These are phyloP conservation scores for Dictyostelium brefeldianum DNA, from an alignment of 78 protist species.

Conservation along the genomic window DNA sequence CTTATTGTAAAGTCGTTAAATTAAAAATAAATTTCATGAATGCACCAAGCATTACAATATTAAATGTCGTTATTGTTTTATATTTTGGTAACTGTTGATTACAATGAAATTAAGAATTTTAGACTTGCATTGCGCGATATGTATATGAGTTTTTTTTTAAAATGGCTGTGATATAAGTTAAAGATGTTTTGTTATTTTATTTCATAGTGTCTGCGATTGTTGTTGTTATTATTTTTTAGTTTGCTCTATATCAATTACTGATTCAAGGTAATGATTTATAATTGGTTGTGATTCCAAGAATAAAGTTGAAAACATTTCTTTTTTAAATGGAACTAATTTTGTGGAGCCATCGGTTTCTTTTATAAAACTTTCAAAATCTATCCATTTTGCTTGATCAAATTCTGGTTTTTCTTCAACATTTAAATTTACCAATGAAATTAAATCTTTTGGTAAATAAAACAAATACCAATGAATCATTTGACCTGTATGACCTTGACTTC, in stretches of 20 bases:
- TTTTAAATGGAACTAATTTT: conserved; percentile 29
- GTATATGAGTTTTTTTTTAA: no score
- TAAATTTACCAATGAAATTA: background rate
- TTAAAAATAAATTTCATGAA: no score
- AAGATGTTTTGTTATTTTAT: no score
- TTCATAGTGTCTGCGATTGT: no score
- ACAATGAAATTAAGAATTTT: no score
- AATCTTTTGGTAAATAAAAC: conserved; percentile 10
- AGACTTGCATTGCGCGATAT: no score
- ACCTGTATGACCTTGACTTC: conserved; percentile 12
- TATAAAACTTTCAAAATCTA: background rate
- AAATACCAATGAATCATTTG: conserved; percentile 52
- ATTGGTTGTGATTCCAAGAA: conserved; percentile 44
- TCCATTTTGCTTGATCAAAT: conserved; percentile 40
- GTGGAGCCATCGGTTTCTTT: background rate
- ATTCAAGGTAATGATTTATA: conserved; percentile 22
- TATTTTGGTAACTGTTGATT: no score
- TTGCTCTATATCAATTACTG: background rate
- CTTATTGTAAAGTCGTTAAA: no score
- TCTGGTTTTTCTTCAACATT: conserved; percentile 41
- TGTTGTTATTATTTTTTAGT: background rate
- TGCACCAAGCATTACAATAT: no score
- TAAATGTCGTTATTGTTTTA: no score
- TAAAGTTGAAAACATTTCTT: conserved; percentile 30
- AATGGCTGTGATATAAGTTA: no score